Evolutionary conservation across 176 grass and related monocot genomes (phyloP), one percentile per base, ranked within the genome.

Genomic region (Tillandsia leiboldiana): DNA sequence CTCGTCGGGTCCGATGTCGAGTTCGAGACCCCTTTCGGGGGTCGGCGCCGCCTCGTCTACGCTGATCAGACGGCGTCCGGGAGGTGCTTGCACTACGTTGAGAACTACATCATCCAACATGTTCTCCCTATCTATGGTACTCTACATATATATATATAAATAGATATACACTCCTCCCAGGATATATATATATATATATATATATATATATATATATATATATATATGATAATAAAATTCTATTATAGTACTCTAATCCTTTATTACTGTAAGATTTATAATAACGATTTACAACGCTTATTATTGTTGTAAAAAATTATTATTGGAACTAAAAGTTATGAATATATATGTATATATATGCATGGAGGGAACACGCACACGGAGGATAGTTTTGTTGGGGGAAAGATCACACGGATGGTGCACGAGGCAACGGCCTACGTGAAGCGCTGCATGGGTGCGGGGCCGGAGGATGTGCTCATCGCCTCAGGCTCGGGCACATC

Each of bases 111-210:
- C 73, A 27, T 86, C 49, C 74, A 78, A 26, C 71, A 88, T 54
- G 85, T 91, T 66, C 92, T 96, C 69, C 92, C 92, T 15, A 75
- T 73, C 70, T 96, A 96, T 28, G 92, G 92, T 96, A 74, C 26
- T 17, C 22, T 4, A 7, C 56, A 11, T 56, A 10, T 27, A 24
- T 24, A 24, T 20, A 11, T 56, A 10, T 27, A 24, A 1, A 24
- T 20, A 20, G 20, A 20, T 20, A 20, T 20, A 3, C 49, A 8
- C 3, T 65, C n/a, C 63, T 11, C 63, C 10, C n/a, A 26, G 26
- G 26, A 13, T 58, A 8, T 2, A 58, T 14, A 3, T 58, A 17
- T 58, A 58, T 58, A 24, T 24, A 24, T 24, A 24, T 24, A 1
- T 29, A 17, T 58, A 58, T 58, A 24, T 24, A 13, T 58, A 8